phyloP scores from a whole-genome alignment of 2,329 filamentous ascomycete species.

The Claviceps paspali region DNA sequence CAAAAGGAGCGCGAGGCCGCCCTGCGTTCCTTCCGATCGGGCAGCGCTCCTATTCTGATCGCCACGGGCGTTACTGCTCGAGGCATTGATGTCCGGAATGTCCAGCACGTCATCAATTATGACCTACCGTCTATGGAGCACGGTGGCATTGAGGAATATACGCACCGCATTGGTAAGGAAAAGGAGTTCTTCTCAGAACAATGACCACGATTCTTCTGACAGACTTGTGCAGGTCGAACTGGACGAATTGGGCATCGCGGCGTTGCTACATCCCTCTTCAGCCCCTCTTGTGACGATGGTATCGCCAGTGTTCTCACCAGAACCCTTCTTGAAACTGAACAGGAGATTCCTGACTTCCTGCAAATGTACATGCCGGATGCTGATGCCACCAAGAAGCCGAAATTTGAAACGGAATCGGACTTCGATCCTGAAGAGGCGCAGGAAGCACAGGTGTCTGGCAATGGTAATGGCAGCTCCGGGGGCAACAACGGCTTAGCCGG shows the following conservation, averaged over 20 bases:
- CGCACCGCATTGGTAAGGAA: slow-evolving; percentile 73
- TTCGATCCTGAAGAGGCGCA: slow-evolving; percentile 25
- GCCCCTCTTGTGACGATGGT: slow-evolving; percentile 51
- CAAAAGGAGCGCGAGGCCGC: slow-evolving; percentile 88
- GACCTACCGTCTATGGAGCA: slow-evolving; percentile 61
- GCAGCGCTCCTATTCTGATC: slow-evolving; percentile 62
- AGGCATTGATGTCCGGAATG: slow-evolving; percentile 74
- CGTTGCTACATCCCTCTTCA: slow-evolving; percentile 79
- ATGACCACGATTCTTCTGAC: not conserved
- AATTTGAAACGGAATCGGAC: slow-evolving; percentile 41
- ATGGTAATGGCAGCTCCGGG: slow-evolving; percentile 6
- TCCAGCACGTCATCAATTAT: slow-evolving; percentile 87
- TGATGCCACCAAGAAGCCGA: slow-evolving; percentile 27
- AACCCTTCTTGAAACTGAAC: slow-evolving; percentile 64
- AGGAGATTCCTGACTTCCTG: slow-evolving; percentile 72
- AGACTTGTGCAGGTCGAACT: slow-evolving; percentile 89
- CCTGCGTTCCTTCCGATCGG: slow-evolving; percentile 68
- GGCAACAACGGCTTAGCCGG: slow-evolving; percentile 6
- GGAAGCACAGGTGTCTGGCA: not conserved
- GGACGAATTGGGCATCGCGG: slow-evolving; percentile 83
- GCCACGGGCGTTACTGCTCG: slow-evolving; percentile 78
- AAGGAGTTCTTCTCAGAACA: not conserved
- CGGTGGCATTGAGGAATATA: slow-evolving; percentile 87
- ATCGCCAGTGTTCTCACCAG: slow-evolving; percentile 63
- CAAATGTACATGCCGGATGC: slow-evolving; percentile 45